Evolutionary conservation across 192 early-diverging fungal species (phyloP), one percentile per base, ranked within the genome.

Genomic region (Funneliformis mosseae): DNA sequence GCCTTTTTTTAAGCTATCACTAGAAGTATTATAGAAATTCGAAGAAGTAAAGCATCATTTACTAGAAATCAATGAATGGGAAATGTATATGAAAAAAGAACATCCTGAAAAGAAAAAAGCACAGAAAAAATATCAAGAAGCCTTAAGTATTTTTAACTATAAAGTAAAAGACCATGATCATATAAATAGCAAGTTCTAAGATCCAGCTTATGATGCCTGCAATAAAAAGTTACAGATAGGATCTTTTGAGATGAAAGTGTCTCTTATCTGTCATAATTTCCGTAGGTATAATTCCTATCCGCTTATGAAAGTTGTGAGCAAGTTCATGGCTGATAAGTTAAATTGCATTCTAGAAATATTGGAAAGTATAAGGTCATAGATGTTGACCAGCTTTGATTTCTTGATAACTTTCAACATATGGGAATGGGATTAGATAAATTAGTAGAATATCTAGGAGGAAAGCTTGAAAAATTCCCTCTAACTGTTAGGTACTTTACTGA

Each of bases 141-240:
- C 50, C 8, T 74, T 74, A 74, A 74, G 28, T 74, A 25, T 8
- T 2, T 48, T 74, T 74, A 74, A 74, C 6, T 48, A 33, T 1
- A 76, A 76, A 76, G 74, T 76, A 8, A 60, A 42, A 62, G 74
- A 76, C 62, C 60, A 76, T 76, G 6, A 23, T 41, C 38, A 76
- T 63, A 76, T 76, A n/a, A 76, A 10, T 41, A 33, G 75, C 9
- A 73, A 73, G 0, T 73, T 50, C 33, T 5, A 45, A 73, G 71
- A 45, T 38, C 45, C 71, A 48, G 71, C 71, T 48, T 45, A 73
- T 73, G 33, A 38, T 46, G 4, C 21, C 28, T 73, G 71, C 12
- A 76, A 76, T 64, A 76, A 76, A n/a, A n/a, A n/a, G n/a, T n/a
- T n/a, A n/a, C n/a, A n/a, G n/a, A n/a, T n/a, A n/a, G n/a, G n/a